These are phyloP conservation scores for Amyloporia xantha DNA, from an alignment of 768 basidiomycete genomes.

Conservation along the genomic window DNA sequence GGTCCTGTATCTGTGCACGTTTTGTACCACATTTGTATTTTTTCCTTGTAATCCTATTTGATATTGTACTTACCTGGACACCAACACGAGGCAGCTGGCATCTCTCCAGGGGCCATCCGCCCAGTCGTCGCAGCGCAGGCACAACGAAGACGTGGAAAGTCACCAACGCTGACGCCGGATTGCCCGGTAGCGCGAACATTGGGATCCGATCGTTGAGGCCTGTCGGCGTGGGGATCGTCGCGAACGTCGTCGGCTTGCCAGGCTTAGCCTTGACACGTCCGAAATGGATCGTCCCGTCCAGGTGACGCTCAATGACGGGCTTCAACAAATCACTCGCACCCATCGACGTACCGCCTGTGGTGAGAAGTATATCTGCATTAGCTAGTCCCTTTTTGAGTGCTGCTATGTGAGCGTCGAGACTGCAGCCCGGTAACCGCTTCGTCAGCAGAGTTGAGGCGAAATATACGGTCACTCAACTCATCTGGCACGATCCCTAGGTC, in stretches of 20 bases:
- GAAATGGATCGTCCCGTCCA: constrained; percentile 76
- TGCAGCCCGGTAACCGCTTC: constrained; percentile 18
- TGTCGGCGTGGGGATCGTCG: constrained; percentile 49
- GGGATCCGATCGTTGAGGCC: constrained; percentile 40
- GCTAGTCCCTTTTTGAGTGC: constrained; percentile 53
- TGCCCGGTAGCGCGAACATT: constrained; percentile 82
- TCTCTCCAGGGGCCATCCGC: constrained; percentile 51
- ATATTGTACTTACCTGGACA: constrained; percentile 47
- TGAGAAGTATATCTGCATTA: constrained; percentile 67
- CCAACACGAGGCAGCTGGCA: constrained; percentile 55
- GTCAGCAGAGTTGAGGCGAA: too few species aligned
- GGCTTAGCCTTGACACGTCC: constrained; percentile 69
- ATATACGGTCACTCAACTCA: constrained; percentile 40
- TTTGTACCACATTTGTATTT: constrained; percentile 8
- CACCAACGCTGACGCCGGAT: constrained; percentile 83
- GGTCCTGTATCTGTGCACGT: constrained; percentile 40
- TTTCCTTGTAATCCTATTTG: not conserved
- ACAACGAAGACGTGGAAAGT: constrained; percentile 82
- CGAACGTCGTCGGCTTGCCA: constrained; percentile 90
- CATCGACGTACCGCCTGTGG: constrained; percentile 92
- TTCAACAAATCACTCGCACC: constrained; percentile 83
- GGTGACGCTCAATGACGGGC: constrained; percentile 77
- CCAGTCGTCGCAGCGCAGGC: constrained; percentile 67
- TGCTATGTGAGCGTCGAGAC: constrained; percentile 49
- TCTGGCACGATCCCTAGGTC: constrained; percentile 81